Percentiles rank a stretch among this genome's conserved stretches.
phyloP scores from a whole-genome alignment of 73 alveolate species.

The Diophrys sp. region DNA sequence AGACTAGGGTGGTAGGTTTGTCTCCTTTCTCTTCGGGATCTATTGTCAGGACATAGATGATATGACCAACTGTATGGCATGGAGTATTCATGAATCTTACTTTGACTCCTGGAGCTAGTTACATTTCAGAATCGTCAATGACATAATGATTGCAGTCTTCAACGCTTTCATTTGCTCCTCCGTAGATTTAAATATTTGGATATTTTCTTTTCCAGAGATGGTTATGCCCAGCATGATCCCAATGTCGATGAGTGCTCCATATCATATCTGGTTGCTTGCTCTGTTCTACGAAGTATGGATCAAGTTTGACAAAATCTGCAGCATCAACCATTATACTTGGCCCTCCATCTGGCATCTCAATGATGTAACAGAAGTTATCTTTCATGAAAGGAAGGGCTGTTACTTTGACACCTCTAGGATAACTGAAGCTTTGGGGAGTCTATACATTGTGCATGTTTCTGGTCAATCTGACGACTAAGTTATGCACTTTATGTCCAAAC shows the following conservation, averaged over 20 bases:
- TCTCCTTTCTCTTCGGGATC: neutral
- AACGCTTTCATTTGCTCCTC: constrained; percentile 54
- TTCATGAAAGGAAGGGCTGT: neutral
- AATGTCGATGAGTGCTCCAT: constrained; percentile 63
- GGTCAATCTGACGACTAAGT: neutral
- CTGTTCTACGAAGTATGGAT: neutral
- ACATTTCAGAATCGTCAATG: constrained; percentile 30
- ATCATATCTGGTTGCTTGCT: constrained; percentile 16
- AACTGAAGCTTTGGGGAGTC: neutral
- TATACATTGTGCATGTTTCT: neutral
- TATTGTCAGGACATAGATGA: constrained; percentile 8
- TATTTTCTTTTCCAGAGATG: constrained; percentile 4
- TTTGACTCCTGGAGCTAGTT: constrained; percentile 18
- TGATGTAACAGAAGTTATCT: constrained; percentile 50
- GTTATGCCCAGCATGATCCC: constrained; percentile 67
- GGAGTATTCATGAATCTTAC: constrained; percentile 51
- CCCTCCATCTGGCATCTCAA: constrained; percentile 9
- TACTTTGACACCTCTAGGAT: neutral
- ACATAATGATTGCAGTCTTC: constrained; percentile 51
- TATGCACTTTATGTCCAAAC: neutral
- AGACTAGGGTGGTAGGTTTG: neutral
- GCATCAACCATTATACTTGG: constrained; percentile 37
- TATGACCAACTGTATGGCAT: constrained; percentile 76
- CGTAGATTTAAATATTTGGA: constrained; percentile 33
- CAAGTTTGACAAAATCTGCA: constrained; percentile 11